Percentiles rank a stretch among this genome's conserved stretches.
Conservation (phyloP, 345 rosid genomes). For the Eucalyptus regnans region DNA sequence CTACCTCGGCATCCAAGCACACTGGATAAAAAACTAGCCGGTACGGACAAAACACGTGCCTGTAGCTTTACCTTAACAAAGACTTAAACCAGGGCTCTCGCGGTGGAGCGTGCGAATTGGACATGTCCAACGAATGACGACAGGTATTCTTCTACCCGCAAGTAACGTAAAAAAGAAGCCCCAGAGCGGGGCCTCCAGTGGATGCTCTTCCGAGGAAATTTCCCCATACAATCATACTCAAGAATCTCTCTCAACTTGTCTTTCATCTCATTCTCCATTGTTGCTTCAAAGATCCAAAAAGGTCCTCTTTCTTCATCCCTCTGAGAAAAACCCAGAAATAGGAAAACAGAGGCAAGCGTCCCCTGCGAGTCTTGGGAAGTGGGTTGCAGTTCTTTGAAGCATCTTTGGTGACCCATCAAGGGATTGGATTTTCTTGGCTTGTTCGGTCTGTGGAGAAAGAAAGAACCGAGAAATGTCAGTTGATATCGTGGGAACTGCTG, state of each 20-base stretch:
- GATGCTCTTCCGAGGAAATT: not conserved
- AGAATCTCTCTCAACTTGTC: fast-evolving
- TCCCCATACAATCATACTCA: not conserved
- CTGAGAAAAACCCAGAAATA: not conserved
- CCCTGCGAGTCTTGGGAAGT: not conserved
- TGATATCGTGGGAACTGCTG: not conserved
- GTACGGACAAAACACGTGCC: not conserved
- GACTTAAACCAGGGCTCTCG: not conserved
- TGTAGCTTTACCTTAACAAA: not conserved
- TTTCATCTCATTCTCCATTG: not conserved
- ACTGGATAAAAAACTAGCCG: not conserved
- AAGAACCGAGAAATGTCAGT: not conserved
- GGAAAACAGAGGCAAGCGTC: not conserved
- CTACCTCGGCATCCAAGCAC: not conserved
- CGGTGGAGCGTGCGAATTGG: fast-evolving
- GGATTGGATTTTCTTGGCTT: not conserved
- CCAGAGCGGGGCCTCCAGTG: not conserved
- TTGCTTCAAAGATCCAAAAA: not conserved
- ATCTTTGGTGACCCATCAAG: not conserved
- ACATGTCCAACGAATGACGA: not conserved
- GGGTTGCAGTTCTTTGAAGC: not conserved
- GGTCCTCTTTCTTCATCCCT: not conserved
- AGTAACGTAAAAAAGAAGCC: fast-evolving
- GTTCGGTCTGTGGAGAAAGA: not conserved
- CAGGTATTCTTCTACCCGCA: not conserved